Evolutionary conservation across 257 asterid species (phyloP).

Genomic region (Solanum raphanifolium): DNA sequence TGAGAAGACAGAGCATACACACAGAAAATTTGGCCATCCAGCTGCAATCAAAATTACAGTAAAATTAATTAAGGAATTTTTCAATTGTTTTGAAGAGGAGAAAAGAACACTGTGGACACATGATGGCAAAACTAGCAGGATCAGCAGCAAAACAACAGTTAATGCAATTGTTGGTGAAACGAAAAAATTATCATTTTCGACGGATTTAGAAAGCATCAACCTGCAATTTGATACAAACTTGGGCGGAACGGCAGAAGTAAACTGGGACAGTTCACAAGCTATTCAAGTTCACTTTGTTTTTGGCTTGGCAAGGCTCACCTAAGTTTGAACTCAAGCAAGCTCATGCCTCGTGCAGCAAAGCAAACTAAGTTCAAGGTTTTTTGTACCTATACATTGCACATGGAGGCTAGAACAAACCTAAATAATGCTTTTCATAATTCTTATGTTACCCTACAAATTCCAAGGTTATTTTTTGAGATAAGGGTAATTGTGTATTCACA

Average conservation of each 20-base stretch:
- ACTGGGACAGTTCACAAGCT: background rate
- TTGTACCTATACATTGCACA: background rate
- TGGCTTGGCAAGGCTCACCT: background rate
- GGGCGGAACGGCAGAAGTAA: background rate
- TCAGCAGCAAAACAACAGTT: background rate
- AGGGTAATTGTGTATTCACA: background rate
- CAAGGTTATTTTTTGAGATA: background rate
- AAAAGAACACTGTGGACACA: background rate
- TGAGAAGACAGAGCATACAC: constrained; percentile 98
- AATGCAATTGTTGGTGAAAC: background rate
- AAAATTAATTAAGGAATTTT: background rate
- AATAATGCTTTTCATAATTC: background rate
- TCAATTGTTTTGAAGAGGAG: background rate
- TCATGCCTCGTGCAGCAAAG: background rate
- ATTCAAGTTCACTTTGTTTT: background rate
- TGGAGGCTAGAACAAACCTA: background rate
- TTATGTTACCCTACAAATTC: background rate
- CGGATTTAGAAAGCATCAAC: background rate
- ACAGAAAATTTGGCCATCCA: constrained; percentile 98
- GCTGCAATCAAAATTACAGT: constrained; percentile 41
- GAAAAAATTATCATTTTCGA: background rate
- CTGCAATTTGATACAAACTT: background rate
- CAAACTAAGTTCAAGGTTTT: background rate
- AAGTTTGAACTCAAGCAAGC: background rate
- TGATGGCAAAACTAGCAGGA: background rate